Base-by-base conservation (phyloP, 768 basidiomycete genomes). In the Lactarius pseudohatsudake region DNA sequence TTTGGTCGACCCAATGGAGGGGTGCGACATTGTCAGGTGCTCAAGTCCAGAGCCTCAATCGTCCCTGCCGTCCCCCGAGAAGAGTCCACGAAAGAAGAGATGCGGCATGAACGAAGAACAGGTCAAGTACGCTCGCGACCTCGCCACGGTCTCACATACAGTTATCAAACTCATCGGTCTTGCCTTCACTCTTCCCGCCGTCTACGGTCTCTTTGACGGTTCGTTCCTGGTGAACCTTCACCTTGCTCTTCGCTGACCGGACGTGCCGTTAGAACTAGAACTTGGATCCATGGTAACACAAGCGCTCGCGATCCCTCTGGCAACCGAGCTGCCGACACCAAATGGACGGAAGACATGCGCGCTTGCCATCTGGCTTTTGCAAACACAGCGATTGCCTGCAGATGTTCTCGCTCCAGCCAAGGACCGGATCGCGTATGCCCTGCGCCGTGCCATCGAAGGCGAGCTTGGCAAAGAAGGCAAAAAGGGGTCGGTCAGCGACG, bases 391-490 rank as follows among this genome's bases (percentile, higher is more conserved):
- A 8, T 81, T 94, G 10, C 88, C 92, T 26, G 76, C 79, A 22
- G 76, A 78, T 0, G 82, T 93, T 26, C 79, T 94, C 16, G 71
- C 77, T 11, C 87, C 88, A 7, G 84, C 88, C 7, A 83, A 81
- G 8, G 84, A 86, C 70, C 82, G 87, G 30, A 91, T 94, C 40
- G 82, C 87, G 2, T 86, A 85, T 64, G 89, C 90, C 3, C 73
- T 94, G 22, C 82, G 85, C 59, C 86, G 92, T 54, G 92, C 88
- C 30, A 83, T 94, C 65, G 89, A 90, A 62, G 92, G 92, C 8
- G 89, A 93, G 68, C 83, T 94, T 16, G 92, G 92, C 6, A 91
- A 91, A 74, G 92, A 94, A 74, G 92, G 92, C 11, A 94, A 94
- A 79, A 93, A 92, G 72, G 92, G 92, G 0, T 86, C 92, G 4